Conservation (phyloP, 352 stramenopile species). For the Nothophytophthora sp. region DNA sequence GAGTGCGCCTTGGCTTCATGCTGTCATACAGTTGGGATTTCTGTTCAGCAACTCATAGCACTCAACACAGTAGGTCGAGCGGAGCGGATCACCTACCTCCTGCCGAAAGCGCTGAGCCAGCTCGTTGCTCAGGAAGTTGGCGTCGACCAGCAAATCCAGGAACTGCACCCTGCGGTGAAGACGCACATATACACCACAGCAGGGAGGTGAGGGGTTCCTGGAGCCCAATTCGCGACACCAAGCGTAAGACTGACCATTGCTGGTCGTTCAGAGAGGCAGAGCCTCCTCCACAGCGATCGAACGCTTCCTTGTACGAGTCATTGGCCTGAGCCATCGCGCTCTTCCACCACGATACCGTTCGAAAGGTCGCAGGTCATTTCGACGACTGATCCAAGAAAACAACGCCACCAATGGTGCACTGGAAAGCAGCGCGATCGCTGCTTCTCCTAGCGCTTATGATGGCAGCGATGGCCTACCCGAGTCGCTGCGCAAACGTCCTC, state of each 20-base stretch:
- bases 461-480: neutral
- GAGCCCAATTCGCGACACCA: neutral
- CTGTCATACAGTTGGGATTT: neutral
- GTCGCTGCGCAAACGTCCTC: neutral
- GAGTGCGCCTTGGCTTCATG: conserved; percentile 4
- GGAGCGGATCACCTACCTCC: neutral
- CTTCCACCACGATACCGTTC: neutral
- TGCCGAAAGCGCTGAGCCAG: conserved; percentile 2
- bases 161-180: conserved; percentile 1
- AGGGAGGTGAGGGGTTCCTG: neutral
- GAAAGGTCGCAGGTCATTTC: neutral
- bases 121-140: conserved; percentile 4
- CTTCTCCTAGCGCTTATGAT: no score
- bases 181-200: neutral
- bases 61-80: no score
- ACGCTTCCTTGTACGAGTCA: conserved; percentile 8
- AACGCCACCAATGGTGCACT: neutral
- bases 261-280: neutral
- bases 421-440: no score
- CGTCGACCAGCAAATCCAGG: conserved; percentile 3
- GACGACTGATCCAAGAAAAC: conserved; percentile 1
- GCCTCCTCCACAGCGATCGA: conserved; percentile 7
- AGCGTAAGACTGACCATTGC: neutral
- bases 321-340: neutral
- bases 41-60: no score